A percentile compares a stretch with the other conserved stretches of the same genome.
phyloP scores from a whole-genome alignment of 2,329 filamentous ascomycete species.

The Fusarium miscanthi region DNA sequence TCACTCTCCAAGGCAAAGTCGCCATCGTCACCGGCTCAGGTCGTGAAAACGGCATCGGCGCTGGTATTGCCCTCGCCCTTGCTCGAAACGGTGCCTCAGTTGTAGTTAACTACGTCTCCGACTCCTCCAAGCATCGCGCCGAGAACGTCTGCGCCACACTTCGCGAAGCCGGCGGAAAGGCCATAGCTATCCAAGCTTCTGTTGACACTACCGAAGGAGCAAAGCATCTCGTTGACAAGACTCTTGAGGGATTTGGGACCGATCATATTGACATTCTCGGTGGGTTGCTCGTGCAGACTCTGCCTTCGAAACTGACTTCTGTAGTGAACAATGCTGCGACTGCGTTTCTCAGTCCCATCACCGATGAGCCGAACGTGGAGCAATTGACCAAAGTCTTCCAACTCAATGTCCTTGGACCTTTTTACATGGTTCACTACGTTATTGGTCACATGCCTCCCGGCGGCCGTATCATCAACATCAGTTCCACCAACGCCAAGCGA shows the following conservation, averaged over 20 bases:
- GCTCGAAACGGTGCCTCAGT: conserved; percentile 57
- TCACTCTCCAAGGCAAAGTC: conserved; percentile 54
- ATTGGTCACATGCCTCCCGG: conserved; percentile 52
- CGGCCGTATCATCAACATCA: conserved; percentile 43
- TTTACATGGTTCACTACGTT: conserved; percentile 51
- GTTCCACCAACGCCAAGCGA: conserved; percentile 33
- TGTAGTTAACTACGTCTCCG: conserved; percentile 54
- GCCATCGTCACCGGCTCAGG: conserved; percentile 60
- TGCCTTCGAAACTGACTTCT: accelerated
- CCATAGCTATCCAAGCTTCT: conserved; percentile 49
- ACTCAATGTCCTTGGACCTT: conserved; percentile 50
- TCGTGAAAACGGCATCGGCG: conserved; percentile 57
- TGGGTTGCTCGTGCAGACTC: conserved; percentile 11
- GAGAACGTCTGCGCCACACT: conserved; percentile 45
- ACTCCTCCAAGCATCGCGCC: conserved; percentile 47
- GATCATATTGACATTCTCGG: conserved; percentile 57
- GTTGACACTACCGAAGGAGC: conserved; percentile 49
- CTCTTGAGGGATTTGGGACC: conserved; percentile 48
- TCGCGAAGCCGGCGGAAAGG: conserved; percentile 45
- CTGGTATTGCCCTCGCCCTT: conserved; percentile 54
- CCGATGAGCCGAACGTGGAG: conserved; percentile 39
- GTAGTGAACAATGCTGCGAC: conserved; percentile 54
- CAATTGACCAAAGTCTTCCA: conserved; percentile 46
- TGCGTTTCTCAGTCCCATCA: conserved; percentile 29
- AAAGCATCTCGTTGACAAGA: conserved; percentile 49